A percentile compares a stretch with the other conserved stretches of the same genome.
Conservation (phyloP, 352 stramenopile genomes). For the Phytophthora pinifolia region DNA sequence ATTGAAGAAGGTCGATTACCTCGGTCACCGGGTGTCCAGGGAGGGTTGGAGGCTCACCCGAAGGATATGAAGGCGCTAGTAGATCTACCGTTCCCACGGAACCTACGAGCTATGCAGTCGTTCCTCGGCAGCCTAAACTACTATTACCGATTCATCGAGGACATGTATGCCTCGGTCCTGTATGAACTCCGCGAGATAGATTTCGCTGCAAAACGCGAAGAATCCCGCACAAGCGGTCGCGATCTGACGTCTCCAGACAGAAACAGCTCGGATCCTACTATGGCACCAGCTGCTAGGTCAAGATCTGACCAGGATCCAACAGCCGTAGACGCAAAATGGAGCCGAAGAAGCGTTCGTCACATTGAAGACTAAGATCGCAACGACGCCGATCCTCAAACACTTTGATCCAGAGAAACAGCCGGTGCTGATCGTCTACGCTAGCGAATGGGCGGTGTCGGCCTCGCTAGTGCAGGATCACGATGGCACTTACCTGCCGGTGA, state of each 20-base stretch:
- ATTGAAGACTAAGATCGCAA: conserved; percentile 10
- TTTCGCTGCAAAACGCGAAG: neutral
- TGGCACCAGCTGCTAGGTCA: too few species aligned
- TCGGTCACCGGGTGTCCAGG: too few species aligned
- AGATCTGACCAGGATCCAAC: too few species aligned
- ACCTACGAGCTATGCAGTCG: neutral
- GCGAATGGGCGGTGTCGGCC: conserved; percentile 15
- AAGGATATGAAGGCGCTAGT: too few species aligned
- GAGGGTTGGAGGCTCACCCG: too few species aligned
- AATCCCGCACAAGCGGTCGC: too few species aligned
- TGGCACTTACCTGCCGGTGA: neutral
- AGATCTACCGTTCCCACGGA: too few species aligned
- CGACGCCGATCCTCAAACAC: conserved; percentile 14
- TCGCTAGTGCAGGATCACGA: conserved; percentile 14
- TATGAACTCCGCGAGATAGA: conserved; percentile 13
- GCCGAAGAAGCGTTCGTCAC: neutral
- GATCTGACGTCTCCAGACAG: too few species aligned
- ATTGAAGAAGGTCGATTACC: too few species aligned
- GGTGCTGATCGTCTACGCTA: conserved; percentile 14
- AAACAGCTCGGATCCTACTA: too few species aligned
- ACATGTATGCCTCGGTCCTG: conserved; percentile 4
- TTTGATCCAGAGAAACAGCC: conserved; percentile 7
- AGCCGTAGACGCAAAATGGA: too few species aligned
- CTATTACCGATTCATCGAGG: conserved; percentile 16
- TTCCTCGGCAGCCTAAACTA: conserved; percentile 25